These are phyloP conservation scores for grape (Vitis vinifera) DNA, from an alignment of 164 flowering plant genomes.

Conservation along the genomic window ASM3070453v1 NC_081815.1:8368501-8369000, in stretches of 20 bases:
- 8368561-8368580: slow-evolving; percentile 11
- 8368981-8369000: slow-evolving; percentile 57
- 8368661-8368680: slow-evolving; percentile 5
- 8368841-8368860: background rate
- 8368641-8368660: slow-evolving; percentile 16
- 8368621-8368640: slow-evolving; percentile 26
- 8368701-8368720: slow-evolving; percentile 15
- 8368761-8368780: slow-evolving; percentile 61
- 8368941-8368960: slow-evolving; percentile 27
- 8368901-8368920: slow-evolving; percentile 23
- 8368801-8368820: background rate
- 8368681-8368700: slow-evolving; percentile 28
- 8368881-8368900: slow-evolving; percentile 47
- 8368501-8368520: slow-evolving; percentile 10
- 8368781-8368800: background rate
- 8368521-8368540: slow-evolving; percentile 15
- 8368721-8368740: slow-evolving; percentile 17
- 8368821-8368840: background rate
- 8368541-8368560: slow-evolving; percentile 8
- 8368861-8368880: slow-evolving; percentile 28
- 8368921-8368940: slow-evolving; percentile 40
- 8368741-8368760: slow-evolving; percentile 14
- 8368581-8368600: slow-evolving; percentile 17
- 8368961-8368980: slow-evolving; percentile 46
- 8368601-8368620: slow-evolving; percentile 1